Base-by-base conservation (phyloP, 306 rosid species). In the Lathyrus sativus region DNA sequence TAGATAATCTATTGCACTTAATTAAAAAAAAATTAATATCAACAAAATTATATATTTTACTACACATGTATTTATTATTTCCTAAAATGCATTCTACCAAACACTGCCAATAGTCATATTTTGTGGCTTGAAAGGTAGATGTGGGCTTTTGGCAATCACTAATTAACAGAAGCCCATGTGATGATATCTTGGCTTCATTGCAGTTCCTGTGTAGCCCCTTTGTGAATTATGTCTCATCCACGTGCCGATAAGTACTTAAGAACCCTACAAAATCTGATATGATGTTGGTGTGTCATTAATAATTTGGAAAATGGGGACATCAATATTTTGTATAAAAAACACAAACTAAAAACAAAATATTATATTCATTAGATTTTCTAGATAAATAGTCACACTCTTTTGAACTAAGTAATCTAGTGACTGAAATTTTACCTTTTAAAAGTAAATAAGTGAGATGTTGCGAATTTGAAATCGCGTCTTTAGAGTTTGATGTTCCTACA, bases 231-330 rank as follows among this genome's bases (percentile, higher is more conserved):
- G 65, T 42, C 19, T 41, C 65, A 67, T 59, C 28, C 74, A 76
- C 51, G 71, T 69, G 76, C 67, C 35, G 54, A 5, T 64, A 62
- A 31, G 43, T 33, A 39, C 55, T 24, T 18, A 31, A 62, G 42
- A 65, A 22, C 62, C 80, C 80, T 65, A 68, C 60, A 61, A 7
- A 68, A 60, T 60, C 69, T 53, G 31, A 42, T 42, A 19, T 65
- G 55, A 57, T 22, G 38, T 14, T 56, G 61, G 38, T 39, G 7
- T 59, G 42, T 59, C 55, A 67, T 75, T 38, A 54, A 57, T 60
- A 67, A 37, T 73, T 38, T 63, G 41, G 19, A 50, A 51, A 18
- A 19, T 6, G 38, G 13, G 24, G 42, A 24, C 12, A 51, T 10
- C 24, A 49, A 24, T 14, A 49, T 15, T 49, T 49, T 42, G 46